Percentiles rank a stretch among this genome's conserved stretches.
phyloP scores from a whole-genome alignment of 2,329 filamentous ascomycete species.

The Drechslerella coelobrocha region DNA sequence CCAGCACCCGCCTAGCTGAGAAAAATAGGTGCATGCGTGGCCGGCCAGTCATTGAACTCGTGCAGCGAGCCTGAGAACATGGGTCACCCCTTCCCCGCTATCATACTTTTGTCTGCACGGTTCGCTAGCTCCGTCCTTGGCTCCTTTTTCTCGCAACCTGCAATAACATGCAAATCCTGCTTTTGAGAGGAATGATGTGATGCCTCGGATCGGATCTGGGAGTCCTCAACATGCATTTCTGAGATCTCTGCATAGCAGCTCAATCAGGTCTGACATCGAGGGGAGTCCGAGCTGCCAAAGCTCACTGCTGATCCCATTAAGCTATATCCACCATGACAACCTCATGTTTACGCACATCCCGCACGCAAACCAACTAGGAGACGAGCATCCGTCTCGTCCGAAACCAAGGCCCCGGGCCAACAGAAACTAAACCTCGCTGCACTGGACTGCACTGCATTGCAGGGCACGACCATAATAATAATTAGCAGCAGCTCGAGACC shows the following conservation, averaged over 20 bases:
- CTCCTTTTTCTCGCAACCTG: not conserved
- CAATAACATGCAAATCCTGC: constrained; percentile 4
- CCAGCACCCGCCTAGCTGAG: constrained; percentile 22
- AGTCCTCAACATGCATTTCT: not conserved
- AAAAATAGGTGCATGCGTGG: constrained; percentile 43
- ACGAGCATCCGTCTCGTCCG: not conserved
- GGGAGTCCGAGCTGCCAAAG: constrained; percentile 1
- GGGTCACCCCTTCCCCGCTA: constrained; percentile 42
- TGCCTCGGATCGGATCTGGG: not conserved
- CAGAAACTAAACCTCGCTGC: too few relatives aligned
- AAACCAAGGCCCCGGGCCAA: too few relatives aligned
- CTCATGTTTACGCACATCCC: not conserved
- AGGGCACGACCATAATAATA: not conserved
- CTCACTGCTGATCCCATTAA: not conserved
- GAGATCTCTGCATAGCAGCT: not conserved
- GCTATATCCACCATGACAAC: not conserved
- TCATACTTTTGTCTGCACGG: constrained; percentile 34
- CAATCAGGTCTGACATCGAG: not conserved
- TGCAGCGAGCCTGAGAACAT: constrained; percentile 18
- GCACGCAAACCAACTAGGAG: too few relatives aligned
- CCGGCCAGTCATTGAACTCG: constrained; percentile 30
- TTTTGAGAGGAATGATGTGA: constrained; percentile 2
- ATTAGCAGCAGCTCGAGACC: not conserved
- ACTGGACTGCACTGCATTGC: too few relatives aligned
- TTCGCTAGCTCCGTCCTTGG: constrained; percentile 42